Percentiles rank a stretch among this genome's conserved stretches.
Evolutionary conservation across 2,329 filamentous ascomycete species (phyloP).

Genomic region (Westerdykella sp.): DNA sequence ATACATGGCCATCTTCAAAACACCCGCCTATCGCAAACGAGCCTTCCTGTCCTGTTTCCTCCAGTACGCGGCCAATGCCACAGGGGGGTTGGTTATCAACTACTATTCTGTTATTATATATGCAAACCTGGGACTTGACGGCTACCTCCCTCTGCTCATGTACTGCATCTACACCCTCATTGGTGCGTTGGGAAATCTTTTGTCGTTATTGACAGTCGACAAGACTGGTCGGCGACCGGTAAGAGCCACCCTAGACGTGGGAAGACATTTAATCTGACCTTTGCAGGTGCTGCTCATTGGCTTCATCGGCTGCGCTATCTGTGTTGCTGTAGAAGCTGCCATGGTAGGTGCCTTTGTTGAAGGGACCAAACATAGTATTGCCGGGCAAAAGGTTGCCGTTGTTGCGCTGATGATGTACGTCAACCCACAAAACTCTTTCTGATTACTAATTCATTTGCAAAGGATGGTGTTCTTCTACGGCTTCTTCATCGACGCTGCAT

Average conservation of each 20-base stretch:
- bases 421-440: background rate
- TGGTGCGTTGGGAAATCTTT: conserved; percentile 17
- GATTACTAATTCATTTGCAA: background rate
- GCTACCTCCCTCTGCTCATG: conserved; percentile 18
- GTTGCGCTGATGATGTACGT: conserved; percentile 19
- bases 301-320: conserved; percentile 35
- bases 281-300: conserved; percentile 18
- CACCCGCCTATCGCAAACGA: conserved; percentile 15
- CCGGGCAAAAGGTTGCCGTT: conserved; percentile 17
- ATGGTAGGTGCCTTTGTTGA: conserved; percentile 19
- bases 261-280: background rate
- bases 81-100: conserved; percentile 19
- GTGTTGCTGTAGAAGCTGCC: conserved; percentile 17
- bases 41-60: conserved; percentile 18
- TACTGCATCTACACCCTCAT: conserved; percentile 22
- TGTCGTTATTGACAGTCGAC: conserved; percentile 18
- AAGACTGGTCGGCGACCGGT: conserved; percentile 17
- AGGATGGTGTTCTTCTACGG: conserved; percentile 14
- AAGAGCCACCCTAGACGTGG: conserved; percentile 1
- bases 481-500: conserved; percentile 17
- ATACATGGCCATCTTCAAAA: conserved; percentile 17
- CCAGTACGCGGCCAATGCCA: conserved; percentile 20
- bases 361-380: conserved; percentile 6
- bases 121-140: conserved; percentile 15
- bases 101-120: conserved; percentile 24